Evolutionary conservation across 179 eudicot genomes (phyloP).

Genomic region (Dionaea muscipula): DNA sequence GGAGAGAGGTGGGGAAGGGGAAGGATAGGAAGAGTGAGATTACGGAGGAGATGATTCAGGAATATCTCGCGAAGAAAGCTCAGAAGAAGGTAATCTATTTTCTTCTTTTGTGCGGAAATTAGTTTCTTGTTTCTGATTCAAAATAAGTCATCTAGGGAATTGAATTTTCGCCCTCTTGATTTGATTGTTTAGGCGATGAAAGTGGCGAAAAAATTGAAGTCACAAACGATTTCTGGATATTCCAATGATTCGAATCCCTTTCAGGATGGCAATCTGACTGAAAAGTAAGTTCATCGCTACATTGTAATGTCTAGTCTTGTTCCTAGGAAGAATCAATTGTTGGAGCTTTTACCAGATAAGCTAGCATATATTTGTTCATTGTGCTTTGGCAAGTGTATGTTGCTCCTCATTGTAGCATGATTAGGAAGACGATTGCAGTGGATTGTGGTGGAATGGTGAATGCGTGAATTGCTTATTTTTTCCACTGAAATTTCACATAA

Average conservation of each 20-base stretch:
- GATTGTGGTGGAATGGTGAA: too few relatives aligned
- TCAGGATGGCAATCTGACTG: slow-evolving; percentile 77
- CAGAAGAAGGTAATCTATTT: slow-evolving; percentile 37
- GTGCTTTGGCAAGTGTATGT: too few relatives aligned
- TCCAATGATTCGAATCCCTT: slow-evolving; percentile 83
- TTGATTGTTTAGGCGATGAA: slow-evolving; percentile 26
- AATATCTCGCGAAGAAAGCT: slow-evolving; percentile 60
- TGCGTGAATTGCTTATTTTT: too few relatives aligned
- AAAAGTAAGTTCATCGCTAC: slow-evolving; percentile 26
- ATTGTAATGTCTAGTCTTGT: not conserved
- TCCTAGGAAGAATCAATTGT: not conserved
- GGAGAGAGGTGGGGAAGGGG: slow-evolving; percentile 14
- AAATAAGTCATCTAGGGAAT: not conserved
- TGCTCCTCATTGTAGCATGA: too few relatives aligned
- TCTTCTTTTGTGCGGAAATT: not conserved
- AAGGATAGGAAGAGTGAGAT: slow-evolving; percentile 27
- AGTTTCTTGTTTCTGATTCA: not conserved
- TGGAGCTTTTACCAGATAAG: too few relatives aligned
- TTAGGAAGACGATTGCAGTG: too few relatives aligned
- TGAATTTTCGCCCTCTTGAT: not conserved
- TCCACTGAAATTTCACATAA: too few relatives aligned
- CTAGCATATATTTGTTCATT: too few relatives aligned
- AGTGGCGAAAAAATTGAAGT: slow-evolving; percentile 55
- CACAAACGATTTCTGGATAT: slow-evolving; percentile 49
- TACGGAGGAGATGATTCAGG: slow-evolving; percentile 45